phyloP scores from a whole-genome alignment of 352 stramenopile species.

The Phytopythium litorale region DNA sequence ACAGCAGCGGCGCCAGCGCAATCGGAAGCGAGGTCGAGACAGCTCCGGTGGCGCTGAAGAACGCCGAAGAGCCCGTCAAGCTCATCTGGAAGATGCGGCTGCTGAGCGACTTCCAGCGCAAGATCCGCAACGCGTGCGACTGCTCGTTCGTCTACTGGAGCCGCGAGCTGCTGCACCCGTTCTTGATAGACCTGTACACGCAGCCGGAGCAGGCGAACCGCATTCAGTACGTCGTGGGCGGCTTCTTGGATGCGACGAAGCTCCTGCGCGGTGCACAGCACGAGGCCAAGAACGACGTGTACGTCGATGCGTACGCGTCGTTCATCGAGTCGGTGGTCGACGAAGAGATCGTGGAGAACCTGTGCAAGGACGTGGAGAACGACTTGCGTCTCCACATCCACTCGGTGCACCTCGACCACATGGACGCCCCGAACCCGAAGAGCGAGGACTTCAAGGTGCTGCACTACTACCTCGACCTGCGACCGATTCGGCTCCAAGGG shows the following conservation, averaged over 20 bases:
- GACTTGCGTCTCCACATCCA: conserved; percentile 90
- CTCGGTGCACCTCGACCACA: conserved; percentile 82
- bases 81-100: conserved; percentile 84
- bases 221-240: conserved; percentile 79
- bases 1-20: conserved; percentile 18
- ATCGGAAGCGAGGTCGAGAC: conserved; percentile 32
- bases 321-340: conserved; percentile 84
- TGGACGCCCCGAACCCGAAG: conserved; percentile 85
- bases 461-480: conserved; percentile 83
- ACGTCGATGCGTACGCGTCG: conserved; percentile 66
- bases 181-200: conserved; percentile 81
- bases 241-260: conserved; percentile 77
- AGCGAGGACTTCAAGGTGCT: conserved; percentile 79
- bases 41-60: conserved; percentile 45
- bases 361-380: conserved; percentile 93
- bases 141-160: conserved; percentile 94
- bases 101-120: conserved; percentile 87
- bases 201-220: conserved; percentile 78
- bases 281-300: conserved; percentile 61
- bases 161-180: conserved; percentile 82
- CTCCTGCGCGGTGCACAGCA: conserved; percentile 73
- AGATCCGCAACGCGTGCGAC: conserved; percentile 83
- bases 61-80: conserved; percentile 69
- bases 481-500: conserved; percentile 87
- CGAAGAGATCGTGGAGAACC: conserved; percentile 84